Evolutionary conservation across 2,329 filamentous ascomycete species (phyloP).

Genomic region (Alternaria burnsii): DNA sequence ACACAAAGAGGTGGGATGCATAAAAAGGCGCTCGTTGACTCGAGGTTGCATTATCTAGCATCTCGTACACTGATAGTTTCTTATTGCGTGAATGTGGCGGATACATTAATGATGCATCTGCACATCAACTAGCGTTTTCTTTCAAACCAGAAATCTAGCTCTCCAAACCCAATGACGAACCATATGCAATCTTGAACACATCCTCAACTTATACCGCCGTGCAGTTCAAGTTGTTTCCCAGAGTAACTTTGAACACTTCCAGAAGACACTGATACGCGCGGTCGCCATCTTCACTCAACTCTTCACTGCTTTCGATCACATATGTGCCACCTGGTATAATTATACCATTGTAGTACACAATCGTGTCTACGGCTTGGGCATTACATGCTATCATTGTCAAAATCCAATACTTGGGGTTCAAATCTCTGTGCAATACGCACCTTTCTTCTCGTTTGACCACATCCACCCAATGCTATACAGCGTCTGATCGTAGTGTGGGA

Average conservation of each 20-base stretch:
- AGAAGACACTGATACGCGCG: conserved; percentile 7
- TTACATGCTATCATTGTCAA: not conserved
- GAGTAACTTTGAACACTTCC: not conserved
- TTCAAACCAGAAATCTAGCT: not conserved
- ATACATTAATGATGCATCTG: not conserved
- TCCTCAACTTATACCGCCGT: not conserved
- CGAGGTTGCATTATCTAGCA: not conserved
- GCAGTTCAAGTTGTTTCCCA: conserved; percentile 8
- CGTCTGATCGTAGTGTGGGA: conserved; percentile 1
- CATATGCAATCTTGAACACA: not conserved
- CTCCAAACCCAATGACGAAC: not conserved
- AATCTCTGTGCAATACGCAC: not conserved
- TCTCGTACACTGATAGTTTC: not conserved
- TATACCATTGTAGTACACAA: conserved; percentile 6
- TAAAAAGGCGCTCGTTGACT: not conserved
- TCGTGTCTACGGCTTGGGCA: not conserved
- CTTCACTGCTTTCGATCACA: conserved; percentile 11
- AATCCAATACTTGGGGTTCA: not conserved
- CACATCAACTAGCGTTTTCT: not conserved
- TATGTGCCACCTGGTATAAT: conserved; percentile 7
- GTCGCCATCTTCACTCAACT: not conserved
- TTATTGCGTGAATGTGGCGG: not conserved
- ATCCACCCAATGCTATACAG: conserved; percentile 9
- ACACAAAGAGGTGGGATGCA: conserved; percentile 21
- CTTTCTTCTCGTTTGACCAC: conserved; percentile 2